phyloP scores from a whole-genome alignment of 2,329 filamentous ascomycete species.

The Moelleriella libera region DNA sequence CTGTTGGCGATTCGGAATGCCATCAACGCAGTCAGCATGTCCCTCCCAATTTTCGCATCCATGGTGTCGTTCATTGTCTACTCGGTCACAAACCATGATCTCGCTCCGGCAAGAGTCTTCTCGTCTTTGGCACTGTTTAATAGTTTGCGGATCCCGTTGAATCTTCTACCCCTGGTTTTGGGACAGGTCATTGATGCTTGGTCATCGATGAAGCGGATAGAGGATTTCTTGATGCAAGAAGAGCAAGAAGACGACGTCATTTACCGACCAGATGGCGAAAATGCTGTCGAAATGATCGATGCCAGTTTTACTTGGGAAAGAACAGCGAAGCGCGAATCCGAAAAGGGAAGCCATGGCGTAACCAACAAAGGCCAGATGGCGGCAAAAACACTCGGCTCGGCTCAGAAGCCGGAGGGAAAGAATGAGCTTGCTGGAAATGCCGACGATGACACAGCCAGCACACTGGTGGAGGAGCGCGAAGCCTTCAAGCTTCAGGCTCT shows the following conservation, averaged over 20 bases:
- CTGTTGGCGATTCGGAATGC: slow-evolving; percentile 72
- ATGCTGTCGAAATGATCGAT: slow-evolving; percentile 56
- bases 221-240: slow-evolving; percentile 78
- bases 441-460: slow-evolving; percentile 36
- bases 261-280: slow-evolving; percentile 39
- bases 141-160: slow-evolving; percentile 75
- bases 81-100: slow-evolving; percentile 47
- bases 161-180: slow-evolving; percentile 75
- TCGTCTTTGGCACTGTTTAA: slow-evolving; percentile 93
- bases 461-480: slow-evolving; percentile 41
- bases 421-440: slow-evolving; percentile 17
- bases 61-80: slow-evolving; percentile 90
- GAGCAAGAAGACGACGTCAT: slow-evolving; percentile 62
- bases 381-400: slow-evolving; percentile 21
- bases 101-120: slow-evolving; percentile 70
- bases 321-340: slow-evolving; percentile 37
- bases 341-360: slow-evolving; percentile 18
- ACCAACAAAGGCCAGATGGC: too few species aligned
- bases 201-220: slow-evolving; percentile 70
- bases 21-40: slow-evolving; percentile 72
- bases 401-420: slow-evolving; percentile 16
- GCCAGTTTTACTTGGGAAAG: slow-evolving; percentile 84
- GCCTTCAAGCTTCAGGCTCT: slow-evolving; percentile 62
- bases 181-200: slow-evolving; percentile 83
- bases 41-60: slow-evolving; percentile 82